A percentile compares a stretch with the other conserved stretches of the same genome.
Evolutionary conservation across 768 basidiomycete genomes (phyloP).

Genomic region (Tylopilus balloui): DNA sequence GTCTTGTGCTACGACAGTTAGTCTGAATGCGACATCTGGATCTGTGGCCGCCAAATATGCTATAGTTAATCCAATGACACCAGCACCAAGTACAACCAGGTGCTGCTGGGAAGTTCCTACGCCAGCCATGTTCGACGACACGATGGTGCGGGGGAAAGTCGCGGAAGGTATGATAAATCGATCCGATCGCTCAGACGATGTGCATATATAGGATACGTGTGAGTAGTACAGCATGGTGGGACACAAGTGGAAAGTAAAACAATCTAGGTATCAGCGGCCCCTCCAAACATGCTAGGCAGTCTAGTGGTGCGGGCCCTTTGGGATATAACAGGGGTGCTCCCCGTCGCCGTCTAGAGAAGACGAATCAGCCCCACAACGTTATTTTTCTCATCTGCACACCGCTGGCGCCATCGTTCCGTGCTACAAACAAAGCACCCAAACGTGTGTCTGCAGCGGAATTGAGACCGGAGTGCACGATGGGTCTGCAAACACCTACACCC

Average conservation of each 20-base stretch:
- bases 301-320: not conserved
- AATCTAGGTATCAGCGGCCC: not conserved
- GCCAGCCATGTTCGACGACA: slow-evolving; percentile 11
- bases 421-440: slow-evolving; percentile 40
- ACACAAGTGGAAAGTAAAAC: not conserved
- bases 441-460: slow-evolving; percentile 31
- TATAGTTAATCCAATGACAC: slow-evolving; percentile 37
- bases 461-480: not conserved
- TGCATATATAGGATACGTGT: not conserved
- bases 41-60: slow-evolving; percentile 32
- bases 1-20: slow-evolving; percentile 35
- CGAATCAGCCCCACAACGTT: slow-evolving; percentile 37
- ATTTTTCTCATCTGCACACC: slow-evolving; percentile 37
- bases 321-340: not conserved
- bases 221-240: not conserved
- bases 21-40: slow-evolving; percentile 10
- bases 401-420: slow-evolving; percentile 26
- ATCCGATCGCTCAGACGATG: not conserved
- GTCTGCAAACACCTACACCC: slow-evolving; percentile 25
- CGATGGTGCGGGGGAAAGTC: not conserved
- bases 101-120: slow-evolving; percentile 6
- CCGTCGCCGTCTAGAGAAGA: no score
- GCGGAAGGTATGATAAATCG: not conserved
- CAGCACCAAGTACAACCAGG: slow-evolving; percentile 36
- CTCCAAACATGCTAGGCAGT: not conserved